Percentiles rank a stretch among this genome's conserved stretches.
These are phyloP conservation scores for Cantharellus cinnabarinus DNA, from an alignment of 768 basidiomycete genomes.

Conservation along the genomic window DNA sequence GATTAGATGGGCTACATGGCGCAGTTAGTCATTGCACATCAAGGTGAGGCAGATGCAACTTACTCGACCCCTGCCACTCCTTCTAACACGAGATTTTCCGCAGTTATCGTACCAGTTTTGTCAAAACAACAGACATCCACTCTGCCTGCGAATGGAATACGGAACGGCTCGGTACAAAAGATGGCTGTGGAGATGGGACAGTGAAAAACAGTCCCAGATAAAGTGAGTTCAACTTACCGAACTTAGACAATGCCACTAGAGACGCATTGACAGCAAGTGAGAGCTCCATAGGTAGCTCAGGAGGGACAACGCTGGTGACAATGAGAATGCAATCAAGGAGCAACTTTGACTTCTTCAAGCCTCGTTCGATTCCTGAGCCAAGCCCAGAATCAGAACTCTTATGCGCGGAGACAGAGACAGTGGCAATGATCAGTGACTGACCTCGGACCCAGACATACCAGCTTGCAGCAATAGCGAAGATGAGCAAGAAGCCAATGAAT, in stretches of 20 bases:
- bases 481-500: slow-evolving; percentile 93
- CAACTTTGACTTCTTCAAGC: slow-evolving; percentile 85
- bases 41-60: slow-evolving; percentile 15
- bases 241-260: slow-evolving; percentile 82
- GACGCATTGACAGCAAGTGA: slow-evolving; percentile 91
- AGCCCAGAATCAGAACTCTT: not conserved
- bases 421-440: slow-evolving; percentile 15
- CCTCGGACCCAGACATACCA: slow-evolving; percentile 99
- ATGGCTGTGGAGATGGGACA: slow-evolving; percentile 38
- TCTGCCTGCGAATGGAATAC: slow-evolving; percentile 85
- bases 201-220: not conserved
- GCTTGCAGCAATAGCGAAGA: slow-evolving; percentile 92
- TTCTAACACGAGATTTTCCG: slow-evolving; percentile 84
- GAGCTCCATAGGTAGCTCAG: slow-evolving; percentile 95
- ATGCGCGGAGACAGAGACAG: not conserved
- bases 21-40: not conserved
- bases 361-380: slow-evolving; percentile 63
- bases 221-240: slow-evolving; percentile 30
- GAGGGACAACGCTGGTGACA: slow-evolving; percentile 92
- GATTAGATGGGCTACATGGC: slow-evolving; percentile 21
- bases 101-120: slow-evolving; percentile 97
- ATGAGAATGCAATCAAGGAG: slow-evolving; percentile 90
- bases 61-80: slow-evolving; percentile 84
- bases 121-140: slow-evolving; percentile 99
- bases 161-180: slow-evolving; percentile 97